Evolutionary conservation across 441 rosid species (phyloP).

Genomic region (Jatropha podagrica): DNA sequence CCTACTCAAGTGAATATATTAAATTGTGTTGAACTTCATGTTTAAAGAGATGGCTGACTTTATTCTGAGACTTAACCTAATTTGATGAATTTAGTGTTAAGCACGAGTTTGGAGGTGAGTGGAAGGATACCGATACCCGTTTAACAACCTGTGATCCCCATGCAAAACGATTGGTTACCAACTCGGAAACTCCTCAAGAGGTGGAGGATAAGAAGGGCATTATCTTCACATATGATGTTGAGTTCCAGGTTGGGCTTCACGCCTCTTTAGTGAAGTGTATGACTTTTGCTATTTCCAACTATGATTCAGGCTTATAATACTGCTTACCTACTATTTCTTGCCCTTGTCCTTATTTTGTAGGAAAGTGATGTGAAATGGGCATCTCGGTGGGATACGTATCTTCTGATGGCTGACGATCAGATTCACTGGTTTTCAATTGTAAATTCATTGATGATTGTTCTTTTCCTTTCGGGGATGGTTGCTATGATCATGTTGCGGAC

Average conservation of each 20-base stretch:
- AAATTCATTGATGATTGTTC: constrained; percentile 91
- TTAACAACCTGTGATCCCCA: constrained; percentile 86
- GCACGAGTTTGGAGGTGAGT: constrained; percentile 77
- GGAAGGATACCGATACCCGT: constrained; percentile 67
- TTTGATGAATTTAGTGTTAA: constrained; percentile 51
- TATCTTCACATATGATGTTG: constrained; percentile 86
- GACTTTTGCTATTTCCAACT: background rate
- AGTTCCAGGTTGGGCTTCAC: constrained; percentile 55
- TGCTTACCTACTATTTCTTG: constrained; percentile 4
- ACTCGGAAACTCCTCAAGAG: constrained; percentile 83
- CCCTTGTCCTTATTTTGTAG: constrained; percentile 34
- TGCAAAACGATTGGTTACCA: constrained; percentile 66
- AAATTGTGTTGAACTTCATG: background rate
- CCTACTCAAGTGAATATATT: background rate
- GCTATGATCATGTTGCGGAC: constrained; percentile 97
- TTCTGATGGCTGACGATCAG: constrained; percentile 91
- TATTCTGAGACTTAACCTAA: constrained; percentile 12
- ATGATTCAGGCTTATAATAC: background rate
- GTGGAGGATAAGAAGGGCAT: constrained; percentile 77
- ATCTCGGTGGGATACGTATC: constrained; percentile 95
- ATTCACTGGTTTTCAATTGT: constrained; percentile 96
- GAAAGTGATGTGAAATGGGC: constrained; percentile 97
- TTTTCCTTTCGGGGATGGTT: constrained; percentile 96
- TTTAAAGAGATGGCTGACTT: background rate
- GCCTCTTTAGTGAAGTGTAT: background rate